phyloP scores from a whole-genome alignment of 2,329 filamentous ascomycete species.

The Alternaria sp. region DNA sequence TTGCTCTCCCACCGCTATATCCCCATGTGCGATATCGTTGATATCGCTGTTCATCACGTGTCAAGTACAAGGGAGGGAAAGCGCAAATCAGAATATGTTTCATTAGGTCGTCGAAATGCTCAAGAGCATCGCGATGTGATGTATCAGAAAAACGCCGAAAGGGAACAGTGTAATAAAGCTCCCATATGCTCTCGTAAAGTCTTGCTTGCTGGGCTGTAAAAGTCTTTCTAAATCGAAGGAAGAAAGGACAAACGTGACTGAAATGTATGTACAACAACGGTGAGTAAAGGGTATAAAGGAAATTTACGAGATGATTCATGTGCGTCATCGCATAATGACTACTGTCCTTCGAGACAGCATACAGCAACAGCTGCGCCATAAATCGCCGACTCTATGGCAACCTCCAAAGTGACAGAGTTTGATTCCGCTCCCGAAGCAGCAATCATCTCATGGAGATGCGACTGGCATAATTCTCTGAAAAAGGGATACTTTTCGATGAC shows the following conservation, averaged over 20 bases:
- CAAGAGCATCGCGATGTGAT: not conserved
- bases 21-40: not conserved
- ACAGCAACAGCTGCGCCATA: slow-evolving; percentile 76
- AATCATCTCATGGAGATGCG: slow-evolving; percentile 67
- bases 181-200: slow-evolving; percentile 19
- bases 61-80: not conserved
- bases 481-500: slow-evolving; percentile 80
- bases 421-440: slow-evolving; percentile 50
- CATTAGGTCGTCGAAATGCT: slow-evolving; percentile 11
- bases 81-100: not conserved
- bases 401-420: slow-evolving; percentile 67
- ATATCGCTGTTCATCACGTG: not conserved
- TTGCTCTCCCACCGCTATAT: not conserved
- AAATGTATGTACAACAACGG: slow-evolving; percentile 17
- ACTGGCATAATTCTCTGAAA: slow-evolving; percentile 70
- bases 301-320: not conserved
- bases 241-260: not conserved
- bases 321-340: slow-evolving; percentile 2
- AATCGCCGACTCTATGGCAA: slow-evolving; percentile 77
- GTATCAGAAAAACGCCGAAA: slow-evolving; percentile 1
- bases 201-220: slow-evolving; percentile 1
- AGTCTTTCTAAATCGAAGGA: slow-evolving; percentile 5
- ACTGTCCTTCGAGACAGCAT: slow-evolving; percentile 48
- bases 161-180: slow-evolving; percentile 15
- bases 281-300: slow-evolving; percentile 18